These are phyloP conservation scores for Pythium rishiriense DNA, from an alignment of 352 stramenopile species.

Conservation along the genomic window DNA sequence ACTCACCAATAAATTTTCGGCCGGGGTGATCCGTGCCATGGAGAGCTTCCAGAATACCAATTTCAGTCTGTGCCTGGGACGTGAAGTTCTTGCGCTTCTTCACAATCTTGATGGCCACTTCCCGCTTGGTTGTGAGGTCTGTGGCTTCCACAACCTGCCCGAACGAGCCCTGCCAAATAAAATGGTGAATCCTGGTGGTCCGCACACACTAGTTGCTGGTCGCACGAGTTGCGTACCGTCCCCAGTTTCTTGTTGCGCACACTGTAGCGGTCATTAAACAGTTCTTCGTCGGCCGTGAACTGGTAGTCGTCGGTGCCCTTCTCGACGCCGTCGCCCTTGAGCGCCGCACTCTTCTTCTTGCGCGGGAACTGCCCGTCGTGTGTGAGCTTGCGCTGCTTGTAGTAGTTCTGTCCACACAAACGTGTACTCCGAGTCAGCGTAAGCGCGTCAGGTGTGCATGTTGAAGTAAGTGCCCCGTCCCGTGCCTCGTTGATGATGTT, in stretches of 20 bases:
- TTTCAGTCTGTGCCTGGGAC: slow-evolving; percentile 97
- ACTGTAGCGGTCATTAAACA: slow-evolving; percentile 80
- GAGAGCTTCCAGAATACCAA: slow-evolving; percentile 93
- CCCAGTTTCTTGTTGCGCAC: slow-evolving; percentile 69
- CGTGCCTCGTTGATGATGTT: slow-evolving; percentile 95
- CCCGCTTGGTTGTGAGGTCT: slow-evolving; percentile 67
- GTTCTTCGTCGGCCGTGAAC: slow-evolving; percentile 60
- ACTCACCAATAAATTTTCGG: slow-evolving; percentile 92
- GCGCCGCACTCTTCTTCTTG: slow-evolving; percentile 58
- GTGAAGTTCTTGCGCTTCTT: slow-evolving; percentile 98
- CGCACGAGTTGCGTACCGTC: slow-evolving; percentile 64
- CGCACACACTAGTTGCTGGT: no score
- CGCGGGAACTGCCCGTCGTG: slow-evolving; percentile 41
- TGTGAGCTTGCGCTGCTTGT: slow-evolving; percentile 67
- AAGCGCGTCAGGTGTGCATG: slow-evolving; percentile 12
- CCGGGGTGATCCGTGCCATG: slow-evolving; percentile 78
- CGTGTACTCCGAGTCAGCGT: not conserved
- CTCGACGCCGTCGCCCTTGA: slow-evolving; percentile 31
- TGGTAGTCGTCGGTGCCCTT: slow-evolving; percentile 49
- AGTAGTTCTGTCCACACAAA: slow-evolving; percentile 69
- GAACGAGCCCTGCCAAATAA: slow-evolving; percentile 70
- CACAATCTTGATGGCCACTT: slow-evolving; percentile 99
- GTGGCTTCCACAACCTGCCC: slow-evolving; percentile 80
- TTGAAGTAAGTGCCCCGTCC: slow-evolving; percentile 18
- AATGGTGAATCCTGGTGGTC: no score